Conservation (phyloP, 163 green algal genomes). For the Volvox carteri region DNA sequence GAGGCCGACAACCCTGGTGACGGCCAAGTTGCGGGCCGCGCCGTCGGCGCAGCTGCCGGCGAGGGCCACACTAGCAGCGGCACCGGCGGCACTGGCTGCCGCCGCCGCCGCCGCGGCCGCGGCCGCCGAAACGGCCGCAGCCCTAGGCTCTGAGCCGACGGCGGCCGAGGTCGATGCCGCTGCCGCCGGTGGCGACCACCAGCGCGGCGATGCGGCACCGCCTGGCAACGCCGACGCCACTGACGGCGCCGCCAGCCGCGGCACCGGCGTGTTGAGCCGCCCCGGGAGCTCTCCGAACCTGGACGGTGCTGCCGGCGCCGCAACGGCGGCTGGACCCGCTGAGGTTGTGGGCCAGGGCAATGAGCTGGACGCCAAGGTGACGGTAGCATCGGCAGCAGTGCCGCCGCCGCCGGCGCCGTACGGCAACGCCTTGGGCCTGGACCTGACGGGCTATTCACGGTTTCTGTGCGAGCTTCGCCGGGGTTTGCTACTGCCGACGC, state of each 20-base stretch:
- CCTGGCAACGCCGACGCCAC: not conserved
- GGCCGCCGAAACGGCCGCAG: not conserved
- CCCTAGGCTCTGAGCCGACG: not conserved
- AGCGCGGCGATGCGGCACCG: not conserved
- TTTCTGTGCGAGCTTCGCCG: conserved; percentile 29
- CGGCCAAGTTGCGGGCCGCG: conserved; percentile 38
- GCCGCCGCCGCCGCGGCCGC: not conserved
- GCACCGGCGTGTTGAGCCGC: conserved; percentile 19
- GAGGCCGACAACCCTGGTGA: conserved; percentile 22
- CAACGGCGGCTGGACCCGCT: not conserved
- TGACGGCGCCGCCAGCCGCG: not conserved
- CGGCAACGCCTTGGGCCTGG: conserved; percentile 8
- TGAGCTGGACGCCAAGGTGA: too few species aligned
- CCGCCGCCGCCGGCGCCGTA: not conserved
- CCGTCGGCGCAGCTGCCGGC: conserved; percentile 40
- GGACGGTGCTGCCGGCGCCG: not conserved
- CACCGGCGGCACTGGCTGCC: not conserved
- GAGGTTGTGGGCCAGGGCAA: not conserved
- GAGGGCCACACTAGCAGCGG: conserved; percentile 4
- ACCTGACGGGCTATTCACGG: not conserved
- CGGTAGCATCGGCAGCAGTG: not conserved
- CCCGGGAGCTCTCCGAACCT: conserved; percentile 10
- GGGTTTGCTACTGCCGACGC: conserved; percentile 34
- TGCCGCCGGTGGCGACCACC: not conserved
- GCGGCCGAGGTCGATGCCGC: not conserved